Evolutionary conservation across 225 moss, liverwort and hornwort species (phyloP).

Genomic region (Lunularia cruciata): DNA sequence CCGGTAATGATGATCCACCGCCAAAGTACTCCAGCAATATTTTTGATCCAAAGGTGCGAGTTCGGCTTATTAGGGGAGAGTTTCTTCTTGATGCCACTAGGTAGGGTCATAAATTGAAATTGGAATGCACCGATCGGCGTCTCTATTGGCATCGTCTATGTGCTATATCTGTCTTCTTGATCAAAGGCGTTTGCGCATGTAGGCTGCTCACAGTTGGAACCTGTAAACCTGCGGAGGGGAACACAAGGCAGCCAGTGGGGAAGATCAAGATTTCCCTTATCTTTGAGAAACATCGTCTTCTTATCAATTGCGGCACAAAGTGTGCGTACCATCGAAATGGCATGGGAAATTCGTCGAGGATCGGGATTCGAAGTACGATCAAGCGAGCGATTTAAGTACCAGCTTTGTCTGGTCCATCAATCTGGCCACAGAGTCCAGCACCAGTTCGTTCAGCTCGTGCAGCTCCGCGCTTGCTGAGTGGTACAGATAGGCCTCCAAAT

Average conservation of each 20-base stretch:
- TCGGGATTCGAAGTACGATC: neutral
- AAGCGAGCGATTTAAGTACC: neutral
- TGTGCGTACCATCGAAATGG: neutral
- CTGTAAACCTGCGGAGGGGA: neutral
- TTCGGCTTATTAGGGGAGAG: neutral
- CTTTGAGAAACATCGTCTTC: neutral
- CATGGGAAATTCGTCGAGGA: slow-evolving; percentile 1
- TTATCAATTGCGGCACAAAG: slow-evolving; percentile 3
- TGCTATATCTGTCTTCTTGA: neutral
- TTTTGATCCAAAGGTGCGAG: slow-evolving; percentile 32
- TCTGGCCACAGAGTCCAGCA: slow-evolving; percentile 1
- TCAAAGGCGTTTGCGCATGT: neutral
- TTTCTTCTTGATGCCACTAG: neutral
- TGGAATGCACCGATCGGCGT: neutral
- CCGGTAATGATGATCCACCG: slow-evolving; percentile 30
- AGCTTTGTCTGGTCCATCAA: slow-evolving; percentile 3
- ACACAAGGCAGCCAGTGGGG: neutral
- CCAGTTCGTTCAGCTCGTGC: slow-evolving; percentile 7
- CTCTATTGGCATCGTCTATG: neutral
- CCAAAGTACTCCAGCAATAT: slow-evolving; percentile 40
- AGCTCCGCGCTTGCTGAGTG: neutral
- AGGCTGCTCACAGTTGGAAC: neutral
- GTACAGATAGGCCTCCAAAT: slow-evolving; percentile 4
- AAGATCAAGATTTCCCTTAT: neutral
- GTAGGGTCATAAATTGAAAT: neutral